Percentiles rank a stretch among this genome's conserved stretches.
Conservation (phyloP, 2,329 filamentous ascomycete genomes). For the Elsinoe necatrix region DNA sequence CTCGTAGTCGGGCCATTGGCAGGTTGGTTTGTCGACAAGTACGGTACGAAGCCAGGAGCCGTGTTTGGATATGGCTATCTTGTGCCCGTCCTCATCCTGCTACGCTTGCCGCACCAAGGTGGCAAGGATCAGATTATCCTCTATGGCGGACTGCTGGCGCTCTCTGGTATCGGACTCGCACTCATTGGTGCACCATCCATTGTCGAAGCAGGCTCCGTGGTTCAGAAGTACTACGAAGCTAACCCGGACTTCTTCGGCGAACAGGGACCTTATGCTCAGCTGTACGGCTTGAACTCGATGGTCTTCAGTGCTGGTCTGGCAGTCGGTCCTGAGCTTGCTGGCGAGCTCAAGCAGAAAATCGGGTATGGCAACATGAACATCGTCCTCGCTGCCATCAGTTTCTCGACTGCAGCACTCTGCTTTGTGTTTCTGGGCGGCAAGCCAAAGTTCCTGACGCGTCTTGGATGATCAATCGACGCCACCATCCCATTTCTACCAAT, state of each 20-base stretch:
- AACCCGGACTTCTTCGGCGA: constrained; percentile 49
- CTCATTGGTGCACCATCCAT: constrained; percentile 47
- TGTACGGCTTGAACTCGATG: constrained; percentile 58
- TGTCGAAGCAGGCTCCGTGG: constrained; percentile 49
- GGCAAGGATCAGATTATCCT: constrained; percentile 36
- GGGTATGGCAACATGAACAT: constrained; percentile 53
- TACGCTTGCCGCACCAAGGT: constrained; percentile 37
- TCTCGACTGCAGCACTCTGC: constrained; percentile 36
- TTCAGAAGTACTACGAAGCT: constrained; percentile 47
- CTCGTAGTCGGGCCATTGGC: constrained; percentile 40
- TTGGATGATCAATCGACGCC: not conserved
- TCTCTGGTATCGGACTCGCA: constrained; percentile 46
- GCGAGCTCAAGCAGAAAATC: constrained; percentile 42
- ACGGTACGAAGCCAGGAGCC: constrained; percentile 37
- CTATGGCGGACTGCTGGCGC: constrained; percentile 38
- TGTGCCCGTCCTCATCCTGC: constrained; percentile 35
- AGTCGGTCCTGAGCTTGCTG: constrained; percentile 51
- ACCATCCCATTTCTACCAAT: not conserved
- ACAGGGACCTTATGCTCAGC: constrained; percentile 54
- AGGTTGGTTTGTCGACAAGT: constrained; percentile 41
- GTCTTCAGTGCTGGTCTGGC: constrained; percentile 53
- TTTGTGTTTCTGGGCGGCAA: constrained; percentile 41
- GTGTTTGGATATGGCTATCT: constrained; percentile 37
- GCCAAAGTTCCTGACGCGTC: constrained; percentile 24
- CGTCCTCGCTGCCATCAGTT: constrained; percentile 41